These are phyloP conservation scores for Diaporthe citri DNA, from an alignment of 2,329 filamentous ascomycete species.

Conservation along the genomic window DNA sequence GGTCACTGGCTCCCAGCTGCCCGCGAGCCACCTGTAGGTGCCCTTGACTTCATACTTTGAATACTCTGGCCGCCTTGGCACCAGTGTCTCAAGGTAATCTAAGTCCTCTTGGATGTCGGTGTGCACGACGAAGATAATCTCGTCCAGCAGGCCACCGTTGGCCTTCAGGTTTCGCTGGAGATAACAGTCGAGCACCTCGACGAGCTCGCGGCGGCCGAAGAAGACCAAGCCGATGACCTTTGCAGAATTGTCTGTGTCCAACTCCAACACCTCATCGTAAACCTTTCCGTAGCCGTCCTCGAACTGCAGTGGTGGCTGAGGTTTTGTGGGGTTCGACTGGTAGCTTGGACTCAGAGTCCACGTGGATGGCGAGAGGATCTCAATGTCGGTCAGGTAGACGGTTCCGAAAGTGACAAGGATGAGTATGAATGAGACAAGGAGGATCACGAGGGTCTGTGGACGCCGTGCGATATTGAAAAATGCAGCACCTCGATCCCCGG, in stretches of 20 bases:
- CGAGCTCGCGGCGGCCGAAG: slow-evolving; percentile 10
- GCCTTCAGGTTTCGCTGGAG: slow-evolving; percentile 41
- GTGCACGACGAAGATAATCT: slow-evolving; percentile 49
- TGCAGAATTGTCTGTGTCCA: background rate
- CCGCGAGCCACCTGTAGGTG: slow-evolving; percentile 50
- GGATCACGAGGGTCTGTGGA: slow-evolving; percentile 11
- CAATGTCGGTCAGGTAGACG: slow-evolving; percentile 13
- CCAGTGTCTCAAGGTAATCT: slow-evolving; percentile 54
- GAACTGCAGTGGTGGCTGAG: background rate
- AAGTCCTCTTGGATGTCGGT: slow-evolving; percentile 54
- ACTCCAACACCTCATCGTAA: background rate
- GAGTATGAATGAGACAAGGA: slow-evolving; percentile 8
- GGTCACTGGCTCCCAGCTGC: slow-evolving; percentile 49
- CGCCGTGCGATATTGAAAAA: background rate
- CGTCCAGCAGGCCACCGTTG: slow-evolving; percentile 43
- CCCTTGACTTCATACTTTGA: slow-evolving; percentile 53
- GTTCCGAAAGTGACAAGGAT: background rate
- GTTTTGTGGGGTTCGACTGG: background rate
- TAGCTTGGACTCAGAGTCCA: background rate
- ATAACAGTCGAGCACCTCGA: slow-evolving; percentile 9
- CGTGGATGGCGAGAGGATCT: slow-evolving; percentile 9
- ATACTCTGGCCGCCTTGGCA: slow-evolving; percentile 53
- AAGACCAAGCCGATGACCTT: slow-evolving; percentile 7
- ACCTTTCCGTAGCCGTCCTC: background rate
- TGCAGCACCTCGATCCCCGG: slow-evolving; percentile 1